Conservation (phyloP, 345 rosid species). For the Brassica napus region Da-Ae NC_063450.1:27859501-27860000, state of each 20-base stretch:
- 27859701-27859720: conserved; percentile 52
- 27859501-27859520: conserved; percentile 51
- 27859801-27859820: conserved; percentile 42
- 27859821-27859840: conserved; percentile 4
- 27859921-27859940: conserved; percentile 2
- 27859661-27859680: conserved; percentile 53
- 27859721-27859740: conserved; percentile 34
- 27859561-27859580: not conserved
- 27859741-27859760: conserved; percentile 31
- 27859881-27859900: conserved; percentile 11
- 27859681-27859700: conserved; percentile 52
- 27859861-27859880: conserved; percentile 5
- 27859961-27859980: conserved; percentile 14
- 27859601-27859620: not conserved
- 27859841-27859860: not conserved
- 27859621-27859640: conserved; percentile 63
- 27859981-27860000: not conserved
- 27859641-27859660: conserved; percentile 57
- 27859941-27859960: conserved; percentile 7
- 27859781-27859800: conserved; percentile 27
- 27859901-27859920: conserved; percentile 26
- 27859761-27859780: conserved; percentile 28
- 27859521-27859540: conserved; percentile 3
- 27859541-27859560: conserved; percentile 1
- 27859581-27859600: not conserved